phyloP scores from a whole-genome alignment of 139 green algal species.

The Axilococcus clingmanii region DNA sequence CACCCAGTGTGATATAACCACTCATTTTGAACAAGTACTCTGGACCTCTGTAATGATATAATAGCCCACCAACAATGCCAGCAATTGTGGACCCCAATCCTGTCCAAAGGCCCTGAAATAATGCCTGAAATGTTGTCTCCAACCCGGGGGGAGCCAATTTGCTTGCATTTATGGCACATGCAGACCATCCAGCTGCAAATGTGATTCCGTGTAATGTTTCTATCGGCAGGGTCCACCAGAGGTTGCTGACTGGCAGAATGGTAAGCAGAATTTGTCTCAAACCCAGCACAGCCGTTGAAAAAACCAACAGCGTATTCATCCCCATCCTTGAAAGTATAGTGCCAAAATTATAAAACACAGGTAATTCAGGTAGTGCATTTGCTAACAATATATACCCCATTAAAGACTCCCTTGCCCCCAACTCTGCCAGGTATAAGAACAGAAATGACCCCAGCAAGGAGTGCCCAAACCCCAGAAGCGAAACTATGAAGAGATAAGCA shows the following conservation, averaged over 20 bases:
- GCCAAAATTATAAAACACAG: slow-evolving; percentile 17
- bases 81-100: slow-evolving; percentile 11
- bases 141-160: slow-evolving; percentile 23
- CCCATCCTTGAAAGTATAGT: slow-evolving; percentile 4
- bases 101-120: slow-evolving; percentile 21
- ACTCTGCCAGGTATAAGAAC: slow-evolving; percentile 11
- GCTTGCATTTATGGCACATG: slow-evolving; percentile 14
- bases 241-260: slow-evolving; percentile 1
- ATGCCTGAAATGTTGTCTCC: slow-evolving; percentile 9
- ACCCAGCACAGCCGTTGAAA: not conserved
- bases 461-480: slow-evolving; percentile 17
- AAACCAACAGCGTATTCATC: slow-evolving; percentile 16
- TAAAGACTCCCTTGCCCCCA: slow-evolving; percentile 11
- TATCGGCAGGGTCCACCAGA: slow-evolving; percentile 5
- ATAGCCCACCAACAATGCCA: slow-evolving; percentile 8
- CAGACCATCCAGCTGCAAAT: slow-evolving; percentile 15
- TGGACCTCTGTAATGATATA: not conserved
- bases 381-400: slow-evolving; percentile 16
- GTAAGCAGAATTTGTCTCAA: slow-evolving; percentile 12
- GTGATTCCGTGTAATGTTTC: slow-evolving; percentile 20
- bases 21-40: slow-evolving; percentile 1
- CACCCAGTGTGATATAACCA: too few relatives aligned
- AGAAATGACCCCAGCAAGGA: slow-evolving; percentile 14
- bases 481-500: slow-evolving; percentile 7
- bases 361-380: slow-evolving; percentile 5